Percentiles rank a stretch among this genome's conserved stretches.
Conservation (phyloP, 148 eudicot species). For the Suaeda aralocaspica region DNA sequence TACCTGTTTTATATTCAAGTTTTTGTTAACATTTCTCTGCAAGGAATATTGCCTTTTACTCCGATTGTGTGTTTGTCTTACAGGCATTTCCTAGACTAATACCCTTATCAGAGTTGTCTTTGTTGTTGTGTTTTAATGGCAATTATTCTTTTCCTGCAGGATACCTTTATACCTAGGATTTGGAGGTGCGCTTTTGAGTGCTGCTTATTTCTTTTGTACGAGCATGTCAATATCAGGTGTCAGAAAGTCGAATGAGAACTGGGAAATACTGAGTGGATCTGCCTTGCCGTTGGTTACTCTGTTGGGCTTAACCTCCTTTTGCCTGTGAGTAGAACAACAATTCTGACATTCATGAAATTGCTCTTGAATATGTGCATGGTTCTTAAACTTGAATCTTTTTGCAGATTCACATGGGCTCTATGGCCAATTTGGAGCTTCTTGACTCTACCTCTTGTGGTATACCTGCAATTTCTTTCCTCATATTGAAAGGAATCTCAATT, state of each 20-base stretch:
- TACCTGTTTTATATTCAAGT: not conserved
- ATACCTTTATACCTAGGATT: conserved; percentile 77
- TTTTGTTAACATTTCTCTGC: not conserved
- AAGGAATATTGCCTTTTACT: not conserved
- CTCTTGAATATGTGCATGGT: conserved; percentile 1
- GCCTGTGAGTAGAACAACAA: conserved; percentile 61
- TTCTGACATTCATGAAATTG: not conserved
- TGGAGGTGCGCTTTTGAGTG: conserved; percentile 50
- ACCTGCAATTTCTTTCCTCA: not conserved
- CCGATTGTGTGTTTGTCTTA: not conserved
- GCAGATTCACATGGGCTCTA: conserved; percentile 66
- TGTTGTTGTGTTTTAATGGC: too few species aligned
- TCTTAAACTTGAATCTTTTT: conserved; percentile 24
- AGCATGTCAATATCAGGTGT: conserved; percentile 55
- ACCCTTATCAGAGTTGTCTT: not conserved
- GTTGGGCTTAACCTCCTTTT: conserved; percentile 69
- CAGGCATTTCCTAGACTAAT: not conserved
- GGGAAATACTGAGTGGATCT: conserved; percentile 62
- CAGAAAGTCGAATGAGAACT: conserved; percentile 59
- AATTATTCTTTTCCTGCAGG: conserved; percentile 41
- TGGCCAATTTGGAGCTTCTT: conserved; percentile 61
- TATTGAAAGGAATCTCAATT: not conserved
- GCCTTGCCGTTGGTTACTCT: conserved; percentile 66
- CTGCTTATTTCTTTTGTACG: conserved; percentile 52
- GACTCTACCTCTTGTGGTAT: conserved; percentile 50